These are phyloP conservation scores for Stemphylium vesicarium DNA, from an alignment of 2,329 filamentous ascomycete genomes.

Conservation along the genomic window DNA sequence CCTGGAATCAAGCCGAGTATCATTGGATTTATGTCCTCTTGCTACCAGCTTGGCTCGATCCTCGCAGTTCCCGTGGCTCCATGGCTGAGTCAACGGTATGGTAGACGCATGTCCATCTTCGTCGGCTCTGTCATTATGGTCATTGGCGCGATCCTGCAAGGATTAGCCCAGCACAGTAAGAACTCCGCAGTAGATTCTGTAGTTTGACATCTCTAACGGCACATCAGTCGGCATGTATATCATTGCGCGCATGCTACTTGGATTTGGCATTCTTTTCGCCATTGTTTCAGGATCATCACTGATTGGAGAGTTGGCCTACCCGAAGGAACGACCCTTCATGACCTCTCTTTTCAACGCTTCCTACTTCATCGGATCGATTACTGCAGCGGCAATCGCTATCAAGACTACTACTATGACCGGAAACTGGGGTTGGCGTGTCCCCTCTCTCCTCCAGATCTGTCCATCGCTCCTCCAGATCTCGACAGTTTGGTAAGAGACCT, in stretches of 20 bases:
- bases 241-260: conserved; percentile 64
- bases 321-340: conserved; percentile 65
- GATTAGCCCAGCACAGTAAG: conserved; percentile 50
- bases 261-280: conserved; percentile 66
- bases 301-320: conserved; percentile 66
- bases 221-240: conserved; percentile 63
- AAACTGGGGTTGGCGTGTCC: conserved; percentile 59
- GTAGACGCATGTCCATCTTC: conserved; percentile 63
- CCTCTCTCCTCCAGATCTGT: conserved; percentile 57
- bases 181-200: neutral
- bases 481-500: conserved; percentile 40
- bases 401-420: conserved; percentile 53
- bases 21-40: conserved; percentile 45
- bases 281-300: conserved; percentile 65
- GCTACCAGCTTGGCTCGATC: conserved; percentile 46
- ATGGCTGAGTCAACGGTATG: conserved; percentile 51
- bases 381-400: conserved; percentile 57
- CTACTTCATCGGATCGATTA: conserved; percentile 61
- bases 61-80: conserved; percentile 43
- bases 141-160: conserved; percentile 65
- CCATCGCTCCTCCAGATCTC: conserved; percentile 55
- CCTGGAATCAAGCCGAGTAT: conserved; percentile 32
- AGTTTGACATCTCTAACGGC: conserved; percentile 6
- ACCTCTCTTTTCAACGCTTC: conserved; percentile 68
- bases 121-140: conserved; percentile 65